Evolutionary conservation across 257 asterid species (phyloP).

Genomic region (Solanum boliviense): DNA sequence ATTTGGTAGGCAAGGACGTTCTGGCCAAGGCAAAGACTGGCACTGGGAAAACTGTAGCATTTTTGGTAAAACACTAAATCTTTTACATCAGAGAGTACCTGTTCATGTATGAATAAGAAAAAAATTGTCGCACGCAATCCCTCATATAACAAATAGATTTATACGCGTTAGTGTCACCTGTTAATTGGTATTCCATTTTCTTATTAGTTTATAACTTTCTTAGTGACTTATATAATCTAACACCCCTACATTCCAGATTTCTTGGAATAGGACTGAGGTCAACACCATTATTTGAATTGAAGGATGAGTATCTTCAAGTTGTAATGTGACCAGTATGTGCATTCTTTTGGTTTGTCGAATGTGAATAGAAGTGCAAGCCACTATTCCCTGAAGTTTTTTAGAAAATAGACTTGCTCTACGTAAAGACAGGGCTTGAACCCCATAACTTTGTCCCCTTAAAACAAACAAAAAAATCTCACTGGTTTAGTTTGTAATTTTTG

Average conservation of each 20-base stretch:
- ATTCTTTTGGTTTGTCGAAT: background rate
- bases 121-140: background rate
- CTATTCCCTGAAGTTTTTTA: background rate
- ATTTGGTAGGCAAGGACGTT: conserved; percentile 79
- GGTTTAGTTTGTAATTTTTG: background rate
- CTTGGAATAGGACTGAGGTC: background rate
- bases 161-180: background rate
- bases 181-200: background rate
- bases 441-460: background rate
- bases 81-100: conserved; percentile 1
- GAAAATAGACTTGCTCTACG: background rate
- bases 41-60: conserved; percentile 96
- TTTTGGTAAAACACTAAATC: conserved; percentile 49
- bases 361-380: background rate
- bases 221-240: background rate
- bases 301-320: background rate
- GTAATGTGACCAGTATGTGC: background rate
- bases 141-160: background rate
- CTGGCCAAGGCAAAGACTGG: conserved; percentile 99
- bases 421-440: background rate
- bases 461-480: background rate
- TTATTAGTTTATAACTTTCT: background rate
- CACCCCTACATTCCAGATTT: background rate
- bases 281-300: background rate
- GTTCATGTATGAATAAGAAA: background rate